phyloP scores from a whole-genome alignment of 139 green algal genomes.

The Chlorella vulgaris region DNA sequence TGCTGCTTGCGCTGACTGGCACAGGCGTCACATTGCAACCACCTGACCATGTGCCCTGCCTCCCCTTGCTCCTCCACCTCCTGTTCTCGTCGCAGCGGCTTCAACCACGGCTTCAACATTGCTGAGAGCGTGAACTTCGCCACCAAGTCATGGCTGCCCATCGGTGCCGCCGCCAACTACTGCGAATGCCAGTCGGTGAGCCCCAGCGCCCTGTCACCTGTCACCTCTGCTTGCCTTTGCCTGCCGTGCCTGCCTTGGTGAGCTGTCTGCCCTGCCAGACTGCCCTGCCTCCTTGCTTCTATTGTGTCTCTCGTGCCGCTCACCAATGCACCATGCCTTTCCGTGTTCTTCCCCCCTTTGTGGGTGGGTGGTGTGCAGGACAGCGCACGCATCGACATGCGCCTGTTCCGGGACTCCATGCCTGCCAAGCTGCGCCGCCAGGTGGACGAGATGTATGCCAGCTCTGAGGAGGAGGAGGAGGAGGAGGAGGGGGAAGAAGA shows the following conservation, averaged over 20 bases:
- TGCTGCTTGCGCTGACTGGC: too few relatives aligned
- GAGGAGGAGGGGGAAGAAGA: background rate
- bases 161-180: constrained; percentile 49
- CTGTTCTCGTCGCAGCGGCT: too few relatives aligned
- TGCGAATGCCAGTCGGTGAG: constrained; percentile 56
- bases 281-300: too few relatives aligned
- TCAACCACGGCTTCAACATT: constrained; percentile 81
- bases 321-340: too few relatives aligned
- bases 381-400: constrained; percentile 81
- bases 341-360: background rate
- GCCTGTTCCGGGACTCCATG: constrained; percentile 62
- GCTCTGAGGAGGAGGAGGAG: constrained; percentile 6
- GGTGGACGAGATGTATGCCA: constrained; percentile 25
- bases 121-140: constrained; percentile 81
- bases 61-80: too few relatives aligned
- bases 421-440: constrained; percentile 10
- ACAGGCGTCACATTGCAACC: too few relatives aligned
- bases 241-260: too few relatives aligned
- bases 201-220: too few relatives aligned
- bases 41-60: too few relatives aligned
- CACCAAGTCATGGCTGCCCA: constrained; percentile 61
- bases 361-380: too few relatives aligned
- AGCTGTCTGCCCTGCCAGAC: too few relatives aligned
- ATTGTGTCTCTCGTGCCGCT: too few relatives aligned
- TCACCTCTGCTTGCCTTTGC: background rate